These are phyloP conservation scores for Calocybe indica DNA, from an alignment of 768 basidiomycete genomes.

Conservation along the genomic window DNA sequence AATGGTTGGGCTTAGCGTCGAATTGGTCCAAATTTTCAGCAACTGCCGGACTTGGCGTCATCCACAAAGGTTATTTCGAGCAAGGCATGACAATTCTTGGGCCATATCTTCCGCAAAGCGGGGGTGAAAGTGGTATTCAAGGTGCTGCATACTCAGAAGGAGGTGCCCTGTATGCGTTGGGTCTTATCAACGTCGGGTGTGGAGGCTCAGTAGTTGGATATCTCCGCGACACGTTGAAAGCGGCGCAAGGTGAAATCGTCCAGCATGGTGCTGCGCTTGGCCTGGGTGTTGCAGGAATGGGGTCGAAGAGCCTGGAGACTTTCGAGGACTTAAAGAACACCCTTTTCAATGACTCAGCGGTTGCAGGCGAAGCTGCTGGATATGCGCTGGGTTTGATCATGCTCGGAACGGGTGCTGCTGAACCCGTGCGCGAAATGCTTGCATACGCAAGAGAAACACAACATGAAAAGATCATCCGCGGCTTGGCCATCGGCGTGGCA, in stretches of 20 bases:
- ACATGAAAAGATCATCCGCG: conserved; percentile 98
- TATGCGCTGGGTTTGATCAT: conserved; percentile 98
- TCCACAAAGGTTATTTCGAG: conserved; percentile 94
- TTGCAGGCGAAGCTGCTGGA: conserved; percentile 93
- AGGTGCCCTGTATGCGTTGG: conserved; percentile 92
- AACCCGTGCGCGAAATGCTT: conserved; percentile 89
- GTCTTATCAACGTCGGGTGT: conserved; percentile 90
- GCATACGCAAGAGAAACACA: conserved; percentile 95
- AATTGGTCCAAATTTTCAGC: conserved; percentile 99
- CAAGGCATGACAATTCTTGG: conserved; percentile 89
- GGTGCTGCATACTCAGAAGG: conserved; percentile 91
- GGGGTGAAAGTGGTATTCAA: conserved; percentile 68
- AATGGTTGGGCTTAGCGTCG: conserved; percentile 91
- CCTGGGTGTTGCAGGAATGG: conserved; percentile 94
- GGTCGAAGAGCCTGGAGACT: conserved; percentile 79
- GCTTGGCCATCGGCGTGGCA: conserved; percentile 86
- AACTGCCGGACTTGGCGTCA: conserved; percentile 93
- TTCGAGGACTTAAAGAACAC: conserved; percentile 89
- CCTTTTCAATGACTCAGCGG: conserved; percentile 90
- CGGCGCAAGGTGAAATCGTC: conserved; percentile 76
- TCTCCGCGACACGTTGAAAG: conserved; percentile 73
- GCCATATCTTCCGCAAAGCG: conserved; percentile 84
- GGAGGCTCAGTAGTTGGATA: conserved; percentile 74
- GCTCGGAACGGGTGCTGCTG: conserved; percentile 85
- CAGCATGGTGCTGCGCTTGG: conserved; percentile 97